Conservation (phyloP, 2,329 filamentous ascomycete genomes). For the Leptographium flavum region DNA sequence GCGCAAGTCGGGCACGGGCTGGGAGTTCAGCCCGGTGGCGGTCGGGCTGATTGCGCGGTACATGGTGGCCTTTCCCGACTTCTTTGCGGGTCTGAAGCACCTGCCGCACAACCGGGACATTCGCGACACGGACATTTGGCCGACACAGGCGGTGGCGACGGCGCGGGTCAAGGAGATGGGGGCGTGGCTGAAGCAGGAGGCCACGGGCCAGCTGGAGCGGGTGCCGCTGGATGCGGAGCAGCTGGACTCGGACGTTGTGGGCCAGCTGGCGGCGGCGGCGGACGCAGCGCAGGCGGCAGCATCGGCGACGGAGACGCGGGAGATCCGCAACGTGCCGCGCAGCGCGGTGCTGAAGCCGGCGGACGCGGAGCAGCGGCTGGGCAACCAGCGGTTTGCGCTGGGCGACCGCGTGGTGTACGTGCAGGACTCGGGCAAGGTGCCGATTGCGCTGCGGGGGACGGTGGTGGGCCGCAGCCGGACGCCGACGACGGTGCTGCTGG, state of each 20-base stretch:
- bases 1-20: constrained; percentile 69
- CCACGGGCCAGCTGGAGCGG: constrained; percentile 82
- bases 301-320: constrained; percentile 45
- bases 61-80: constrained; percentile 89
- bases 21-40: constrained; percentile 88
- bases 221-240: constrained; percentile 96
- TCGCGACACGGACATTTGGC: constrained; percentile 75
- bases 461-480: constrained; percentile 92
- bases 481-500: constrained; percentile 65
- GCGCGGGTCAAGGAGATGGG: constrained; percentile 84
- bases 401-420: constrained; percentile 91
- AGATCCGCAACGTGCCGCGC: constrained; percentile 68
- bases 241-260: constrained; percentile 80
- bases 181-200: constrained; percentile 80
- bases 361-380: constrained; percentile 86
- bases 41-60: constrained; percentile 71
- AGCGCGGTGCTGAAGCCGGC: constrained; percentile 82
- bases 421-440: constrained; percentile 84
- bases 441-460: constrained; percentile 80
- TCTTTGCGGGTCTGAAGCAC: constrained; percentile 75
- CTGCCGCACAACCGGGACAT: constrained; percentile 80
- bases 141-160: constrained; percentile 54
- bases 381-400: constrained; percentile 67
- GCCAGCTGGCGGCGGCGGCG: constrained; percentile 61
- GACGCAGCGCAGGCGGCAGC: constrained; percentile 40